Percentiles rank a stretch among this genome's conserved stretches.
Evolutionary conservation across 768 basidiomycete species (phyloP).

Genomic region (Pisolithus orientalis): DNA sequence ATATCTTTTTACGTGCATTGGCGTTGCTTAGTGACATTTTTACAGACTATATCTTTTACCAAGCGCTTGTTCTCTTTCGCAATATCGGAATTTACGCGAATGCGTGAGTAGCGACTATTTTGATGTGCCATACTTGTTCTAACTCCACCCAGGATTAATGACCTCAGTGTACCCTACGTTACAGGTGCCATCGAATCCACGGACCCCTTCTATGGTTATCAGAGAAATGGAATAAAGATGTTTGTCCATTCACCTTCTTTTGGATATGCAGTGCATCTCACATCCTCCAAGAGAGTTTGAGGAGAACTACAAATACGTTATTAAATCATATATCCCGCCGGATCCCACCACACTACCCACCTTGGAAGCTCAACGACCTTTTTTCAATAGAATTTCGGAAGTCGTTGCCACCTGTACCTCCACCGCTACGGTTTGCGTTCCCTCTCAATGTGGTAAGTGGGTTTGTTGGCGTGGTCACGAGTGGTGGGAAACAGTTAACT

Average conservation of each 20-base stretch:
- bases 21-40: neutral
- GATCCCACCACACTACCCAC: conserved; percentile 35
- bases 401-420: conserved; percentile 47
- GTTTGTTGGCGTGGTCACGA: neutral
- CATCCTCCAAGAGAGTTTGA: conserved; percentile 41
- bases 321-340: conserved; percentile 47
- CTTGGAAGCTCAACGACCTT: conserved; percentile 37
- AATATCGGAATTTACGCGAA: conserved; percentile 78
- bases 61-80: conserved; percentile 60
- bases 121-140: neutral
- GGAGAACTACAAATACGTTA: conserved; percentile 49
- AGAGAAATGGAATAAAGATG: conserved; percentile 57
- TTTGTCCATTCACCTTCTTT: conserved; percentile 24
- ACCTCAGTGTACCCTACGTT: conserved; percentile 76
- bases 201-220: conserved; percentile 58
- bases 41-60: conserved; percentile 68
- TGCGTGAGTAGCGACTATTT: conserved; percentile 38
- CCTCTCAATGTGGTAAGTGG: conserved; percentile 65
- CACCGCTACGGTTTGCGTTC: conserved; percentile 51
- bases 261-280: conserved; percentile 1
- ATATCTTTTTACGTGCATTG: neutral
- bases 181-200: conserved; percentile 66
- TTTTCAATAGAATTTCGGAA: conserved; percentile 39
- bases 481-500: conserved; percentile 1
- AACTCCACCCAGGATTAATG: conserved; percentile 46